Percentiles rank a stretch among this genome's conserved stretches.
These are phyloP conservation scores for Colletotrichum tabaci DNA, from an alignment of 2,329 filamentous ascomycete genomes.

Conservation along the genomic window DNA sequence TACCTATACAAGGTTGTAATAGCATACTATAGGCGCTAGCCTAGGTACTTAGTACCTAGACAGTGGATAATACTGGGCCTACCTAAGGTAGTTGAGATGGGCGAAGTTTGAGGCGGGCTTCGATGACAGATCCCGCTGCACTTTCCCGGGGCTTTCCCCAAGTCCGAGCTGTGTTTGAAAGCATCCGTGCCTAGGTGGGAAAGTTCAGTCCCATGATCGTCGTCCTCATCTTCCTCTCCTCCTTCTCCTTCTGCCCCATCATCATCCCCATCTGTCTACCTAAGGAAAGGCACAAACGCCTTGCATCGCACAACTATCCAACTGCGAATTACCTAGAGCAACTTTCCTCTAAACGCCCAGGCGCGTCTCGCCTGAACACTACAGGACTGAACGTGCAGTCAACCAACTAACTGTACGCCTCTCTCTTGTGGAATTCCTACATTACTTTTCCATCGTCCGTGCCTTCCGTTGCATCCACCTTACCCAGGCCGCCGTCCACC, in stretches of 20 bases:
- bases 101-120: conserved; percentile 17
- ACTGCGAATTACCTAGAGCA: background rate
- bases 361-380: background rate
- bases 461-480: background rate
- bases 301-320: too few relatives aligned
- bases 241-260: background rate
- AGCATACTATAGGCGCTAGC: background rate
- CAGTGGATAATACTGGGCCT: background rate
- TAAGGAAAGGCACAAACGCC: background rate
- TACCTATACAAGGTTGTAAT: too few relatives aligned
- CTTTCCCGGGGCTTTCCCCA: conserved; percentile 22
- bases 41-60: too few relatives aligned
- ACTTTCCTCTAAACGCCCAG: background rate
- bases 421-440: conserved; percentile 4
- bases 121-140: conserved; percentile 37
- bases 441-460: background rate
- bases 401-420: background rate
- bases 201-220: background rate
- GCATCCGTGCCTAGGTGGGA: background rate
- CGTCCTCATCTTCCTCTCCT: too few relatives aligned
- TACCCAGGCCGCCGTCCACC: background rate
- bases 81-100: background rate
- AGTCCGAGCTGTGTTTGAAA: conserved; percentile 33
- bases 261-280: background rate
- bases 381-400: background rate